These are phyloP conservation scores for Apodospora peruviana DNA, from an alignment of 495 filamentous ascomycete genomes.

Conservation along the genomic window DNA sequence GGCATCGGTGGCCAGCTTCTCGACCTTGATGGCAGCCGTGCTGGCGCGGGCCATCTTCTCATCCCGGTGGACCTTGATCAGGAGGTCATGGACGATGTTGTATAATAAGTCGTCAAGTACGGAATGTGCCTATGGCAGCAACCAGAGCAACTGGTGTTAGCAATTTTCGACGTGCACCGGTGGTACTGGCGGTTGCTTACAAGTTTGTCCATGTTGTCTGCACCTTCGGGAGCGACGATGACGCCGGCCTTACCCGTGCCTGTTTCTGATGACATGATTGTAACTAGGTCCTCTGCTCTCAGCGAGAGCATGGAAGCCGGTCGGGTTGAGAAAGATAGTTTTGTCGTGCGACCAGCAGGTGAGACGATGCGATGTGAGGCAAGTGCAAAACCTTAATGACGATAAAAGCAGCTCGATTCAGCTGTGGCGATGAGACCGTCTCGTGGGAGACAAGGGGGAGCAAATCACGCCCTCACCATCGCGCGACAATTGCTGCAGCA, in stretches of 20 bases:
- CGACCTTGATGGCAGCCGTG: slow-evolving; percentile 66
- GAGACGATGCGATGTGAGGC: neutral
- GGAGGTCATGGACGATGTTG: slow-evolving; percentile 66
- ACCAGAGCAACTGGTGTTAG: neutral
- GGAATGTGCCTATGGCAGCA: slow-evolving; percentile 38
- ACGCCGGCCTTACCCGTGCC: slow-evolving; percentile 44
- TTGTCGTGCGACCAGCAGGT: too few relatives aligned
- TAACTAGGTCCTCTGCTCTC: neutral
- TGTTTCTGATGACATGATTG: slow-evolving; percentile 9
- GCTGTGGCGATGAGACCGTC: neutral
- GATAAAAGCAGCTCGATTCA: neutral
- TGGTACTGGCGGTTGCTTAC: slow-evolving; percentile 25
- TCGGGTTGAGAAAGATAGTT: too few relatives aligned
- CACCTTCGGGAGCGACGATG: slow-evolving; percentile 39
- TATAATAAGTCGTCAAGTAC: slow-evolving; percentile 65
- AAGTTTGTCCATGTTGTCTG: slow-evolving; percentile 34
- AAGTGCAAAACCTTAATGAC: neutral
- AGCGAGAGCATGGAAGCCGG: too few relatives aligned
- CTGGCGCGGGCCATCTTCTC: slow-evolving; percentile 67
- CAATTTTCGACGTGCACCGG: neutral
- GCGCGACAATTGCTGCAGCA: neutral
- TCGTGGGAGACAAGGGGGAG: neutral
- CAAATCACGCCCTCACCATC: neutral
- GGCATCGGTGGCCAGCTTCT: slow-evolving; percentile 58
- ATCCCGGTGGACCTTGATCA: slow-evolving; percentile 66